Evolutionary conservation across 73 alveolate species (phyloP), one percentile per base, ranked within the genome.

Genomic region (Symbiodinium natans): DNA sequence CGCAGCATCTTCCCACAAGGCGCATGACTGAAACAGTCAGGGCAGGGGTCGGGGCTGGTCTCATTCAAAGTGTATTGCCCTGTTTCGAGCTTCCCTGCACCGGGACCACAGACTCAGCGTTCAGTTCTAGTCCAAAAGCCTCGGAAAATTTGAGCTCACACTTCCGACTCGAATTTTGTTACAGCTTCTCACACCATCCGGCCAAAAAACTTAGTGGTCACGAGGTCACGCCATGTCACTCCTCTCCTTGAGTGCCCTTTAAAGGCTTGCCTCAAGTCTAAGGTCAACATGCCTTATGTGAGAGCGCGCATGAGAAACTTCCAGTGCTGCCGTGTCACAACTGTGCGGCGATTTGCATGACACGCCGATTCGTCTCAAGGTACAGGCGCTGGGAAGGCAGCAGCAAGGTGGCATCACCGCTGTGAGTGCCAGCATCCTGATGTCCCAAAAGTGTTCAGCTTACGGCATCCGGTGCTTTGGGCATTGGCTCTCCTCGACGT

Each of bases 351-450:
- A 92, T 52, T 63, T 92, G 98, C 98, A 92, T 92, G 87, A 92
- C 98, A 39, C 98, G 90, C 59, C 98, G 98, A 46, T 92, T 82
- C 34, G 98, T 92, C 41, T 92, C 98, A 40, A 93, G 23, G 41
- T 82, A 40, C 46, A 93, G 68, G 25, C 85, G 90, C 82, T 93
- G 99, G 39, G 99, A 71, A 17, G 99, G 99, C 52, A 93, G 99
- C 63, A 93, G 80, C 82, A 93, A 40, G 33, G 99, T 93, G 73
- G 99, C 99, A 74, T 93, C 99, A 15, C 99, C 99, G n/a, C 93
- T 77, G 99, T 93, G 99, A 0, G 92, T 83, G 36, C 99, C 98
- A 25, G 98, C 98, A 39, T 92, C 98, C 97, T 90, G 86, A 52
- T 3, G 68, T 11, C 68, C 68, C 68, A 52, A 46, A 52, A 52